Evolutionary conservation across 768 basidiomycete species (phyloP).

Genomic region (Rhizopogon sp.): DNA sequence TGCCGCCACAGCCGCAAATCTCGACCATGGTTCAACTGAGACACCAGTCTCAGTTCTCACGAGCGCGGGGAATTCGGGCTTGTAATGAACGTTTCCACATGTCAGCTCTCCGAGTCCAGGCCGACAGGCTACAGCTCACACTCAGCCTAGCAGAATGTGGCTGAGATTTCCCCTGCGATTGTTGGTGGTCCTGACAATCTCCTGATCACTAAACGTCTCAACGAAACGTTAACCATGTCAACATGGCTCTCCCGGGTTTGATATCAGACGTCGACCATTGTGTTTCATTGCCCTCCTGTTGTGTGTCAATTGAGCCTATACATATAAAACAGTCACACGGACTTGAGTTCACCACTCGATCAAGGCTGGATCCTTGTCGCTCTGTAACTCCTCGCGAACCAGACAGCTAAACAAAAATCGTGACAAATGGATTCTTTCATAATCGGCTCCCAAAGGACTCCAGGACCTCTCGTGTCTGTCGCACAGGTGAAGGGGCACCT

Average conservation of each 20-base stretch:
- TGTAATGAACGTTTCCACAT: too few relatives aligned
- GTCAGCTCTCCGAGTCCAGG: too few relatives aligned
- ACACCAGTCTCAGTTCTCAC: too few relatives aligned
- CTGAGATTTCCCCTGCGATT: not conserved
- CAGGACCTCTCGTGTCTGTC: conserved; percentile 24
- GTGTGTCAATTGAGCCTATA: not conserved
- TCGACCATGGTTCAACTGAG: too few relatives aligned
- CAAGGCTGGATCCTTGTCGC: not conserved
- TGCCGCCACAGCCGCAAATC: too few relatives aligned
- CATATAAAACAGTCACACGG: not conserved
- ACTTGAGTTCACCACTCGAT: not conserved
- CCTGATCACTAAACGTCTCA: not conserved
- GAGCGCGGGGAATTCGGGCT: too few relatives aligned
- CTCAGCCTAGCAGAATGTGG: too few relatives aligned
- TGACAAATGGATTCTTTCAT: conserved; percentile 4
- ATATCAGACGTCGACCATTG: not conserved
- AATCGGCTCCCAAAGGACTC: conserved; percentile 14
- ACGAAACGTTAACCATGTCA: not conserved
- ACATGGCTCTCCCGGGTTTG: not conserved
- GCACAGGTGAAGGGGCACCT: conserved; percentile 31
- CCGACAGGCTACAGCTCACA: too few relatives aligned
- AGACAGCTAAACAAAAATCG: not conserved
- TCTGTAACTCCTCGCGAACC: too few relatives aligned
- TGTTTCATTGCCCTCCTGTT: not conserved
- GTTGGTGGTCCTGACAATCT: not conserved